These are phyloP conservation scores for Aureobasidium melanogenum DNA, from an alignment of 2,329 filamentous ascomycete species.

Conservation along the genomic window DNA sequence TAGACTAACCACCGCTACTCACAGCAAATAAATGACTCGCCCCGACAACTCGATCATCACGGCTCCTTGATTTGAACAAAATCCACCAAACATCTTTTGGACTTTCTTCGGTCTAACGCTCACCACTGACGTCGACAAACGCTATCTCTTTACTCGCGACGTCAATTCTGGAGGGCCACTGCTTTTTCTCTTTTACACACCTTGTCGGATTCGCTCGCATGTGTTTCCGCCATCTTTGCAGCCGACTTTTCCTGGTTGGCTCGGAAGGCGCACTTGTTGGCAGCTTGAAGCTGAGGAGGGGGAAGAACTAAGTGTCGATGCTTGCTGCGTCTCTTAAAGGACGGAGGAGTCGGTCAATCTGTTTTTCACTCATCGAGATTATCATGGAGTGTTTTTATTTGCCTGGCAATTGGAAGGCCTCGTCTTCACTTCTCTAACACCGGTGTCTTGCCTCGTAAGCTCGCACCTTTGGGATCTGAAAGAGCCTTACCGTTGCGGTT, in stretches of 20 bases:
- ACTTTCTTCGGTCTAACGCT: neutral
- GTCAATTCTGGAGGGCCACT: neutral
- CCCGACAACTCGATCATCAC: constrained; percentile 23
- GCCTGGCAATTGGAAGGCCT: constrained; percentile 4
- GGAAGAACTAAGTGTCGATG: neutral
- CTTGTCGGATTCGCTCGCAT: constrained; percentile 11
- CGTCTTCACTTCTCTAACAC: constrained; percentile 2
- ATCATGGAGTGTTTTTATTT: constrained; percentile 3
- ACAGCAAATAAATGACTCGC: constrained; percentile 41
- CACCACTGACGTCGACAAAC: constrained; percentile 9
- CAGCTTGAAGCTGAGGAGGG: constrained; percentile 10
- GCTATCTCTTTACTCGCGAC: constrained; percentile 9
- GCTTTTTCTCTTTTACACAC: constrained; percentile 1
- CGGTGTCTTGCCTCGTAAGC: constrained; percentile 5
- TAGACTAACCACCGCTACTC: constrained; percentile 15
- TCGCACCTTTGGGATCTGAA: neutral
- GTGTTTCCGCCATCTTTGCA: constrained; percentile 9
- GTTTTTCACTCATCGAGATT: constrained; percentile 6
- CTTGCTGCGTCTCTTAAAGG: neutral
- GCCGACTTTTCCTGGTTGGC: constrained; percentile 3
- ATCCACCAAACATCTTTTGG: neutral
- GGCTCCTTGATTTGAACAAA: constrained; percentile 1
- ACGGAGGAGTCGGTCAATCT: constrained; percentile 9
- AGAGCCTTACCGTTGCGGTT: constrained; percentile 4
- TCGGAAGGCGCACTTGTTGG: constrained; percentile 8